Evolutionary conservation across 495 filamentous ascomycete species (phyloP), one percentile per base, ranked within the genome.

Genomic region (Podospora bellae-mahoneyi): DNA sequence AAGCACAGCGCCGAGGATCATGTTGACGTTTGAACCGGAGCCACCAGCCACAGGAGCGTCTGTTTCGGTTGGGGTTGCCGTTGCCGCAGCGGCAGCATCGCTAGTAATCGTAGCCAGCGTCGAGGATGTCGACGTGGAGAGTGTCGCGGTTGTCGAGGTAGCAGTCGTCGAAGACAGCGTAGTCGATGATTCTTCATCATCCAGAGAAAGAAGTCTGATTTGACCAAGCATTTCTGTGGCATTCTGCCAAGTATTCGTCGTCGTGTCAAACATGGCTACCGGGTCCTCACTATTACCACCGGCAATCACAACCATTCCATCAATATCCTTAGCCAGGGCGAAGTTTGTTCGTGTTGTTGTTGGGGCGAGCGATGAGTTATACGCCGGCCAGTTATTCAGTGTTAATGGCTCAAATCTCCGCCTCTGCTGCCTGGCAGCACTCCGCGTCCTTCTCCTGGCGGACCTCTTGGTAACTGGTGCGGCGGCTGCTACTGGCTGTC

Each of bases 181-280:
- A 28, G 77, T 78, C 16, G 79, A 66, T 15, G 70, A 68, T 30
- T 77, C 75, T 9, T 48, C 39, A 48, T 48, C 39, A 13, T 48
- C 39, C 23, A 69, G 55, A 55, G 79, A 70, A n/a, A 78, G 73
- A 20, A 78, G 64, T 58, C 75, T 69, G 39, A 82, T 66, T 57
- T 83, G 74, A 7, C 79, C 83, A 66, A 98, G 89, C 32, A 90
- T 77, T 26, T 84, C 77, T 2, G 86, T 89, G 0, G 92, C 83
- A 78, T 97, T 91, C 23, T 89, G 76, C 95, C 95, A 99, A 69
- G 82, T 78, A 74, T 98, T 97, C 62, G 85, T 78, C 27, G 84
- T 87, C 62, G 89, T 86, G 74, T 97, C 85, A 79, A 97, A 99
- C 69, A 99, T 90, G 68, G 84, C 87, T 23, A 99, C 66, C 2